Conservation (phyloP, 164 flowering plant species). For the Nymphaea thermarum region DNA sequence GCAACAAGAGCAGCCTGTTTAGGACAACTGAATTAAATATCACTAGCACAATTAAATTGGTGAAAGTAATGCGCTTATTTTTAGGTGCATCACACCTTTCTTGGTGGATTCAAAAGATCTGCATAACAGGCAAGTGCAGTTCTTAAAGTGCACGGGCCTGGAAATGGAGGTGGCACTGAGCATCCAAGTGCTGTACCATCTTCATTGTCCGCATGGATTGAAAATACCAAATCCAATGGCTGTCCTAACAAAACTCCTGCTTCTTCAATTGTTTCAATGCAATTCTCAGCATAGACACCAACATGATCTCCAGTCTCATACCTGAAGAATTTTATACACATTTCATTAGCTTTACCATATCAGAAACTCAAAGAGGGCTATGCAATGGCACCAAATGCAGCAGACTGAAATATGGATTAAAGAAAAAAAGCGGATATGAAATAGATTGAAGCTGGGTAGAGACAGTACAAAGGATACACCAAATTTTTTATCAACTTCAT, state of each 20-base stretch:
- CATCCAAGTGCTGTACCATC: constrained; percentile 55
- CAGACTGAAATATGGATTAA: background rate
- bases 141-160: constrained; percentile 75
- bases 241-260: constrained; percentile 61
- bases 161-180: constrained; percentile 68
- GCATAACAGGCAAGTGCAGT: constrained; percentile 67
- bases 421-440: background rate
- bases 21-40: background rate
- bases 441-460: background rate
- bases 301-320: constrained; percentile 97
- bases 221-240: constrained; percentile 48
- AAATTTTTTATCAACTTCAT: too few relatives aligned
- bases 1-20: constrained; percentile 59
- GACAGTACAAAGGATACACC: too few relatives aligned
- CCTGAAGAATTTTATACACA: constrained; percentile 17
- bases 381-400: background rate
- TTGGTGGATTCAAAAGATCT: constrained; percentile 74
- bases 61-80: too few relatives aligned
- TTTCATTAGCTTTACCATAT: background rate
- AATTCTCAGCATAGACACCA: constrained; percentile 77
- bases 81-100: constrained; percentile 34
- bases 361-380: background rate
- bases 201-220: constrained; percentile 64
- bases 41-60: too few relatives aligned
- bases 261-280: constrained; percentile 60